Base-by-base conservation (phyloP, 1,284 basidiomycete genomes). In the Takashimella koratensis region DNA sequence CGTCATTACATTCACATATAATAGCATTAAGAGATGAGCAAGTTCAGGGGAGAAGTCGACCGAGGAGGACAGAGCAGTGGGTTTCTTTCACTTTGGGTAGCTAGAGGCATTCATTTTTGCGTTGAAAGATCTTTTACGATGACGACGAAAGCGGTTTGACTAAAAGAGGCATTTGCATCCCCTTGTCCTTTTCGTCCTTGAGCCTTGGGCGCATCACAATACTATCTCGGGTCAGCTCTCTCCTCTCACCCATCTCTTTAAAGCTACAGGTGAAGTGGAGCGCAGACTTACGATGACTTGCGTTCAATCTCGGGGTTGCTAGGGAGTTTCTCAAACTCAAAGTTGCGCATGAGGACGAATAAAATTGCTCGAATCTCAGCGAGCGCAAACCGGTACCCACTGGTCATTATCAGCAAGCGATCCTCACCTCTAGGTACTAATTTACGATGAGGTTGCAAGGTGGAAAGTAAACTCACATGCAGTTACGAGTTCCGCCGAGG, bases 371-470 rank as follows among this genome's bases (percentile, higher is more conserved):
- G 85, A 71, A 81, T 83, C 65, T 88, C 85, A 23, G 79, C 79
- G 44, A 88, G 63, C 5, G 86, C 85, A 63, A 88, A 87, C 61
- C 81, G 80, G 68, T 83, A 87, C 5, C 86, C 85, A 61, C 51
- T 66, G 53, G 47, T 24, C 8, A 46, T 52, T 42, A 51, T 48
- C 30, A 19, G n/a, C n/a, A 21, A 43, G 19, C 16, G 12, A 6
- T 21, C 5, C 23, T 46, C n/a, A 21, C 5, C 11, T 44, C 20
- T n/a, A n/a, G n/a, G n/a, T n/a, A n/a, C n/a, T n/a, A n/a, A n/a
- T n/a, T n/a, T n/a, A n/a, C n/a, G n/a, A n/a, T n/a, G n/a, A n/a
- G n/a, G n/a, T n/a, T n/a, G n/a, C n/a, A n/a, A n/a, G n/a, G n/a
- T n/a, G n/a, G n/a, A n/a, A n/a, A n/a, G n/a, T n/a, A 8, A 21